A percentile compares a stretch with the other conserved stretches of the same genome.
phyloP scores from a whole-genome alignment of 805 yeast species.

The Lipomyces japonicus region DNA sequence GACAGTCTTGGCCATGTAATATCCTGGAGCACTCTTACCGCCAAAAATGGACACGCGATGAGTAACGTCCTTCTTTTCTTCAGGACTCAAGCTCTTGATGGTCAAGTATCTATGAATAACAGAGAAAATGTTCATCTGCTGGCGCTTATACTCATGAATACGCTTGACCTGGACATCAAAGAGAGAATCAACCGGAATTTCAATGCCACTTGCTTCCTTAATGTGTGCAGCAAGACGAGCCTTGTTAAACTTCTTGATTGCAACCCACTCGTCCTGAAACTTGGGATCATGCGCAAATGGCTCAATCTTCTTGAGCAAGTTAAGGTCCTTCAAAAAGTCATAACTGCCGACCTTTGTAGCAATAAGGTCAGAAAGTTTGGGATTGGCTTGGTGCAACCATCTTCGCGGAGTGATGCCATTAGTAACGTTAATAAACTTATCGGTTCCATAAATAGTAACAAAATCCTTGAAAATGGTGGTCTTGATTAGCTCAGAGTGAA shows the following conservation, averaged over 20 bases:
- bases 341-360: slow-evolving; percentile 66
- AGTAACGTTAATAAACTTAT: slow-evolving; percentile 86
- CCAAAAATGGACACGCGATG: slow-evolving; percentile 83
- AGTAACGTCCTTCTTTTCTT: slow-evolving; percentile 58
- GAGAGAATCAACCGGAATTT: slow-evolving; percentile 66
- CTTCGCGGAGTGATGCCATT: slow-evolving; percentile 96
- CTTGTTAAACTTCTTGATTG: slow-evolving; percentile 68
- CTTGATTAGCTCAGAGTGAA: slow-evolving; percentile 85
- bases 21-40: slow-evolving; percentile 98
- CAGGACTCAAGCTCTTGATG: slow-evolving; percentile 63
- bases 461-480: slow-evolving; percentile 89
- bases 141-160: slow-evolving; percentile 94
- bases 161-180: slow-evolving; percentile 93
- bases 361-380: slow-evolving; percentile 69
- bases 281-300: slow-evolving; percentile 61
- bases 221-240: slow-evolving; percentile 61
- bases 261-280: slow-evolving; percentile 68
- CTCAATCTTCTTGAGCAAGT: slow-evolving; percentile 62
- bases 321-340: slow-evolving; percentile 64
- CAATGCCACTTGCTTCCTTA: slow-evolving; percentile 59
- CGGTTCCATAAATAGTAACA: slow-evolving; percentile 73
- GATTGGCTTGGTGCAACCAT: slow-evolving; percentile 93
- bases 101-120: slow-evolving; percentile 76
- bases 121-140: slow-evolving; percentile 88
- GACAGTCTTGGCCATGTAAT: slow-evolving; percentile 88